Conservation (phyloP, 2,329 filamentous ascomycete species). For the Nemania diffusa region DNA sequence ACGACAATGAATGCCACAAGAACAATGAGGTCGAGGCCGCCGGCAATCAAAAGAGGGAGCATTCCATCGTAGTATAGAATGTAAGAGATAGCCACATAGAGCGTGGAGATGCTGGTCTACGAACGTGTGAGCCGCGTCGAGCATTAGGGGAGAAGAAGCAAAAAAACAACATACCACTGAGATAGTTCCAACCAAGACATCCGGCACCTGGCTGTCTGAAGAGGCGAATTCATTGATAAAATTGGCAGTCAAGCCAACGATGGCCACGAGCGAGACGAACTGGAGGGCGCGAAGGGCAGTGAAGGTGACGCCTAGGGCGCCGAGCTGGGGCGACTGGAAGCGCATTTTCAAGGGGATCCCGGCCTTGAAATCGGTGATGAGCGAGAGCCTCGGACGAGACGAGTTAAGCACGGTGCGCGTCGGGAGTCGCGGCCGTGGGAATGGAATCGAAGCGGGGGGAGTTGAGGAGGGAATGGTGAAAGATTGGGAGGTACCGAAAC, state of each 20-base stretch:
- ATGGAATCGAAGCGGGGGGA: constrained; percentile 52
- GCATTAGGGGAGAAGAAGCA: constrained; percentile 1
- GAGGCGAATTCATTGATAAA: constrained; percentile 82
- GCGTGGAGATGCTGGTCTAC: constrained; percentile 79
- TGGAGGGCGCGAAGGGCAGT: constrained; percentile 77
- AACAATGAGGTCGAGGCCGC: constrained; percentile 73
- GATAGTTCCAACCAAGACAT: constrained; percentile 80
- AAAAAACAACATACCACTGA: constrained; percentile 70
- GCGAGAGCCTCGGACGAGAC: constrained; percentile 54
- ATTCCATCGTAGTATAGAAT: constrained; percentile 83
- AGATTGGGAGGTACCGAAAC: constrained; percentile 42
- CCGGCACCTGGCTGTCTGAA: constrained; percentile 72
- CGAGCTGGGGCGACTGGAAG: constrained; percentile 63
- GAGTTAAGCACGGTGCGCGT: constrained; percentile 52
- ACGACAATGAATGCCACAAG: constrained; percentile 83
- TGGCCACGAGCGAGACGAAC: constrained; percentile 74
- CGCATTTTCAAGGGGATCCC: constrained; percentile 55
- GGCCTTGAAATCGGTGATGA: constrained; percentile 52
- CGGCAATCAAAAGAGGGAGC: constrained; percentile 77
- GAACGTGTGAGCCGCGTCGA: constrained; percentile 29
- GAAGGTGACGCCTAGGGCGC: constrained; percentile 82
- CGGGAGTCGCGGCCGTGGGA: constrained; percentile 55
- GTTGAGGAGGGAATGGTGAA: constrained; percentile 49
- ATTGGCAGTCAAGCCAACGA: constrained; percentile 83
- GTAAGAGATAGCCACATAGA: constrained; percentile 83